phyloP scores from a whole-genome alignment of 495 filamentous ascomycete species.

The Cladorrhinum samala region DNA sequence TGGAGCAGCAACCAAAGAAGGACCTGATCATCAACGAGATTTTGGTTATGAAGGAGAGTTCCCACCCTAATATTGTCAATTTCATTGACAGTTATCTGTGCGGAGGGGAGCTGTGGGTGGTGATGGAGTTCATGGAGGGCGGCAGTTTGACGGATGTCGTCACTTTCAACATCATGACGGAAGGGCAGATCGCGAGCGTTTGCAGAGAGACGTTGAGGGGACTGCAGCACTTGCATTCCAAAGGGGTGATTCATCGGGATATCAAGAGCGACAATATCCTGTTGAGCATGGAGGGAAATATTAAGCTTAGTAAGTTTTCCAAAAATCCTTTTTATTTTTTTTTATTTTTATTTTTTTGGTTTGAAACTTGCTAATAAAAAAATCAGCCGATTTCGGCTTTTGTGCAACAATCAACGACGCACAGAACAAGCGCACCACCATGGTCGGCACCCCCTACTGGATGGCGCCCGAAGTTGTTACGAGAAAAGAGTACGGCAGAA shows the following conservation, averaged over 20 bases:
- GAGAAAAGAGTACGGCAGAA: constrained; percentile 93
- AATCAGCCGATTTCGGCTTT: constrained; percentile 91
- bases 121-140: constrained; percentile 99
- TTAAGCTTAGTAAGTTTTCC: constrained; percentile 81
- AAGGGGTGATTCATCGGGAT: constrained; percentile 95
- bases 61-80: constrained; percentile 97
- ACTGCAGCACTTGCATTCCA: constrained; percentile 91
- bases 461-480: constrained; percentile 99
- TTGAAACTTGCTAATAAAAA: constrained; percentile 2
- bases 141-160: constrained; percentile 97
- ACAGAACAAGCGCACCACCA: constrained; percentile 94
- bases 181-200: constrained; percentile 92
- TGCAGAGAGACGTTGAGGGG: constrained; percentile 91
- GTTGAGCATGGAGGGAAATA: constrained; percentile 89
- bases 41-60: constrained; percentile 97
- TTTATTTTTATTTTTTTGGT: neutral
- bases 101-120: constrained; percentile 88
- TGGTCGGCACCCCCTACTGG: constrained; percentile 99
- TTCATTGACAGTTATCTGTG: constrained; percentile 95
- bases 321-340: too few species aligned
- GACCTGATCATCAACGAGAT: constrained; percentile 99
- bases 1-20: constrained; percentile 98
- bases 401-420: constrained; percentile 98
- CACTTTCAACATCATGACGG: constrained; percentile 97
- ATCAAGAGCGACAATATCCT: constrained; percentile 99